These are phyloP conservation scores for Pelargonium australe DNA, from an alignment of 441 rosid genomes.

Conservation along the genomic window DNA sequence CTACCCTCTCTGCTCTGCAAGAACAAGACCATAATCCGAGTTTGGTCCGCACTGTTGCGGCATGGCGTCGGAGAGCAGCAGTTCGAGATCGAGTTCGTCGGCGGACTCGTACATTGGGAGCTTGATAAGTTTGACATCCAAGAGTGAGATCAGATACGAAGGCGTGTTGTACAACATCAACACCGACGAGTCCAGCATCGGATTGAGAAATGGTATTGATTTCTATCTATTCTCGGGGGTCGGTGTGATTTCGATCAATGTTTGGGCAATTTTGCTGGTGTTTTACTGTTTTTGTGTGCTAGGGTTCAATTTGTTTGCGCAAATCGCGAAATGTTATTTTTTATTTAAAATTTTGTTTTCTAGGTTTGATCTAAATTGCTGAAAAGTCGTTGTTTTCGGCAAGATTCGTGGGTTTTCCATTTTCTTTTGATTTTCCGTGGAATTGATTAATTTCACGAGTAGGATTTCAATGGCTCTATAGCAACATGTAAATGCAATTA, in stretches of 20 bases:
- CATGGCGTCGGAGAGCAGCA: conserved; percentile 43
- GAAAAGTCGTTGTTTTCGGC: not conserved
- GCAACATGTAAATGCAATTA: not conserved
- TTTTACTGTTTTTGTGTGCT: not conserved
- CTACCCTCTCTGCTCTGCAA: not conserved
- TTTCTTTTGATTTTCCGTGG: not conserved
- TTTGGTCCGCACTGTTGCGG: not conserved
- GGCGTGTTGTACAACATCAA: conserved; percentile 79
- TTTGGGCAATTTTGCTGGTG: not conserved
- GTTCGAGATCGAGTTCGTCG: conserved; percentile 52
- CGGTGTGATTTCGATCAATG: no score
- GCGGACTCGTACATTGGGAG: conserved; percentile 34
- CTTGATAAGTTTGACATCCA: conserved; percentile 83
- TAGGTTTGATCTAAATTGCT: not conserved
- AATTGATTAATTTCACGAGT: not conserved
- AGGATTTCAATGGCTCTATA: not conserved
- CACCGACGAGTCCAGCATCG: conserved; percentile 87
- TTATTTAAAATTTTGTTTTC: not conserved
- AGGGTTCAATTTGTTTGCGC: not conserved
- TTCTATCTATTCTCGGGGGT: not conserved
- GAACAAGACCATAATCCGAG: no score
- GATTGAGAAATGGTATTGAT: conserved; percentile 60
- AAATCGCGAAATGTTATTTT: not conserved
- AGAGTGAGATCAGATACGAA: conserved; percentile 88
- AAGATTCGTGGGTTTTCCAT: not conserved